phyloP scores from a whole-genome alignment of 176 grass and related monocot species.

The Typha latifolia region DNA sequence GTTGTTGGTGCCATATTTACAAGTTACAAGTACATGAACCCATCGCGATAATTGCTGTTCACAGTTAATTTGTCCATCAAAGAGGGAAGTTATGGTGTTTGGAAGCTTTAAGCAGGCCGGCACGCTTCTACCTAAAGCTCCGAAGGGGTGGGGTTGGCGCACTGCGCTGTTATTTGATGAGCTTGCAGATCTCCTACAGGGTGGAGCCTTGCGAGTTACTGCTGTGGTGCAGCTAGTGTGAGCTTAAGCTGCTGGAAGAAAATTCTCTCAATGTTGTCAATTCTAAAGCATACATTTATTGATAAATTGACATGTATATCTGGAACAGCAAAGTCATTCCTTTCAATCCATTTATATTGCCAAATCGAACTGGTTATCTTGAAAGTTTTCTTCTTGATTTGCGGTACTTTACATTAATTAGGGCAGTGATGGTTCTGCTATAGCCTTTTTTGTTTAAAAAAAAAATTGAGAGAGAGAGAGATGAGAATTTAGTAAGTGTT shows the following conservation, averaged over 20 bases:
- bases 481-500: no score
- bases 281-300: neutral
- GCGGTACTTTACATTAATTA: no score
- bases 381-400: no score
- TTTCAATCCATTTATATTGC: no score
- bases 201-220: slow-evolving; percentile 63
- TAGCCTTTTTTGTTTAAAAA: no score
- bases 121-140: slow-evolving; percentile 85
- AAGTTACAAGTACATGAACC: neutral
- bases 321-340: no score
- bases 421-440: no score
- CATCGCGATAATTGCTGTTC: neutral
- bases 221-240: slow-evolving; percentile 86
- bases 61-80: slow-evolving; percentile 94
- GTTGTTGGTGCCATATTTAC: neutral
- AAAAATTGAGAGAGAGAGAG: no score
- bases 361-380: no score
- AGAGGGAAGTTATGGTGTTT: slow-evolving; percentile 85
- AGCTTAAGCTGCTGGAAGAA: neutral
- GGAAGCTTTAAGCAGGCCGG: slow-evolving; percentile 92
- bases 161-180: slow-evolving; percentile 90
- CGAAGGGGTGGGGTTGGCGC: slow-evolving; percentile 98
- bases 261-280: neutral
- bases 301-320: neutral
- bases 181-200: slow-evolving; percentile 79